Evolutionary conservation across 768 basidiomycete genomes (phyloP), one percentile per base, ranked within the genome.

Genomic region (Paxillus ammoniavirescens): DNA sequence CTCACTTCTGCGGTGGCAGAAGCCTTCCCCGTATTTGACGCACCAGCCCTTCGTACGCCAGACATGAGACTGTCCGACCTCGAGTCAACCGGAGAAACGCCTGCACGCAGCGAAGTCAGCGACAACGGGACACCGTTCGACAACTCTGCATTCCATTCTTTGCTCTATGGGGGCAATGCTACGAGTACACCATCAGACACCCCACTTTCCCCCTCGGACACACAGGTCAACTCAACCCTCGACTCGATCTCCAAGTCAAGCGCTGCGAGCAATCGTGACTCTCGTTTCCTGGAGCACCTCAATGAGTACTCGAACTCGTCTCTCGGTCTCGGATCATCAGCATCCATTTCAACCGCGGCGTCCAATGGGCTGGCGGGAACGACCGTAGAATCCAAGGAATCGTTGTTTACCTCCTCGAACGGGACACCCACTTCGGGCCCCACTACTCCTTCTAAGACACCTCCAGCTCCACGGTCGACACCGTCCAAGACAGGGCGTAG

Each of bases 361-460:
- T 62, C 66, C 15, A 54, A 61, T 5, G 46, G 31, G 21, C 18
- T 53, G 12, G 46, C 36, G 17, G 35, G 52, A 23, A 36, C 18
- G 12, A 43, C 17, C 15, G 58, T 36, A 0, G 67, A 71, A 43
- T 71, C 64, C 37, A 66, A 58, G 28, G 66, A 67, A 36, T 67
- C 66, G 9, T 61, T 69, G 13, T 70, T 70, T 44, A 57, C 64
- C 36, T 52, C 66, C 4, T 67, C 66, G 17, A 61, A 47, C 38
- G 64, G 61, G 5, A 64, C 60, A 2, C 45, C 62, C 8, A 59
- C 57, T 9, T 46, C 56, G 1, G 53, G 55, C 9, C 69, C 69
- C 0, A 53, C 56, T 8, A 70, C 67, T 21, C 69, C 69, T n/a
- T 55, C 65, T 3, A 47, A 54, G 45, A 68, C 65, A 0, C 65